These are phyloP conservation scores for Hippophae tibetana DNA, from an alignment of 306 rosid genomes.

Conservation along the genomic window DNA sequence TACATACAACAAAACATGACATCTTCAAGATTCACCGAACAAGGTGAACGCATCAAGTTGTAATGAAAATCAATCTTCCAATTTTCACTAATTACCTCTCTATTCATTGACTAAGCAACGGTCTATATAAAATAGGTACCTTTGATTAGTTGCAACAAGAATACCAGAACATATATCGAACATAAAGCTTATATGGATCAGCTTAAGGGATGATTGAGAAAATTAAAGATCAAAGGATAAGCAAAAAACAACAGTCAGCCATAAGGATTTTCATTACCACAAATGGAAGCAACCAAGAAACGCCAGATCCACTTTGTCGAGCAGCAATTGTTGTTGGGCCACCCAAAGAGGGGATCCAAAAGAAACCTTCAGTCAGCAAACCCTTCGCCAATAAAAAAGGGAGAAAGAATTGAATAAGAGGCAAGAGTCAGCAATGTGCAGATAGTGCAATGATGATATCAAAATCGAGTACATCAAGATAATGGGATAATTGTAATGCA, in stretches of 20 bases:
- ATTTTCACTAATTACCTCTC: constrained; percentile 4
- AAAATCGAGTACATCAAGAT: neutral
- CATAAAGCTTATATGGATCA: constrained; percentile 2
- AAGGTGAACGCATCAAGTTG: neutral
- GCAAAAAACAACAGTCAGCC: constrained; percentile 11
- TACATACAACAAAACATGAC: neutral
- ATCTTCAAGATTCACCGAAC: neutral
- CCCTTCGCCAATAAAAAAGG: constrained; percentile 49
- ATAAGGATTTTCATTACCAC: constrained; percentile 48
- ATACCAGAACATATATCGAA: neutral
- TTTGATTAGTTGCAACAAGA: neutral
- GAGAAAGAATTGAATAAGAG: constrained; percentile 21
- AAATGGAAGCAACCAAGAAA: constrained; percentile 94
- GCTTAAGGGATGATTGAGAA: neutral
- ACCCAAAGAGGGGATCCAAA: constrained; percentile 97
- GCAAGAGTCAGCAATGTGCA: neutral
- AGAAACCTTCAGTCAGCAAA: constrained; percentile 90
- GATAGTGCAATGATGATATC: too few relatives aligned
- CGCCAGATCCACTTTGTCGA: constrained; percentile 91
- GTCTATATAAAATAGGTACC: neutral
- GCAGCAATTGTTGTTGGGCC: constrained; percentile 98
- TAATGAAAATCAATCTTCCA: neutral
- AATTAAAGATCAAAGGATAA: neutral
- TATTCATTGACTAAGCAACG: neutral
- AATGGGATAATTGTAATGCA: constrained; percentile 2